Percentiles rank a stretch among this genome's conserved stretches.
Evolutionary conservation across 2,329 filamentous ascomycete genomes (phyloP).

Genomic region (Fusarium cyanostomum): DNA sequence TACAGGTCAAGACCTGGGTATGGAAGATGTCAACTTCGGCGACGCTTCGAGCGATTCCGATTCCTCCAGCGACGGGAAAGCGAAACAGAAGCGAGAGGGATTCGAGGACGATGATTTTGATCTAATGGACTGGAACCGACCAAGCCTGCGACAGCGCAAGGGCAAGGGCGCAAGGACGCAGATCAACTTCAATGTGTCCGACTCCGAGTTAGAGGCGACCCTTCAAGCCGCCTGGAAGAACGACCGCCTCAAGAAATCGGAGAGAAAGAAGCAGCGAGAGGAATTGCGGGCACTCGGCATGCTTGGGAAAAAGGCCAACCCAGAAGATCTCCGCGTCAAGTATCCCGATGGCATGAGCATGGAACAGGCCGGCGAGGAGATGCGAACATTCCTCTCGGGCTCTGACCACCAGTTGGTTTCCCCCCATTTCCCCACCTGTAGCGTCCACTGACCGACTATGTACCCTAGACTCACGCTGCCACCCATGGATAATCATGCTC

Average conservation of each 20-base stretch:
- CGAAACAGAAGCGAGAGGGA: conserved; percentile 52
- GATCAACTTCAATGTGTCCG: conserved; percentile 63
- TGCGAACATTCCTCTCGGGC: conserved; percentile 75
- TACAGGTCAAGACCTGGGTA: conserved; percentile 32
- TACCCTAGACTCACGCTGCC: conserved; percentile 73
- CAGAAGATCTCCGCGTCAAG: conserved; percentile 71
- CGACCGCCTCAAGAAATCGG: conserved; percentile 76
- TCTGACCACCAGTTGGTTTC: conserved; percentile 67
- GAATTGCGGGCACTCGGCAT: conserved; percentile 72
- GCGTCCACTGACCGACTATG: conserved; percentile 21
- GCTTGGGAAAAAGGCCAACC: conserved; percentile 66
- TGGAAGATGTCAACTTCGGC: conserved; percentile 28
- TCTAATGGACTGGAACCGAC: conserved; percentile 82
- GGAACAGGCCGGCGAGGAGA: conserved; percentile 75
- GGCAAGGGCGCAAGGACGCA: conserved; percentile 69
- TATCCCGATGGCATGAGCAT: conserved; percentile 78
- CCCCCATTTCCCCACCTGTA: neutral
- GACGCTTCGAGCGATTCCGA: conserved; percentile 29
- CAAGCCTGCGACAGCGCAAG: conserved; percentile 70
- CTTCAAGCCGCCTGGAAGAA: conserved; percentile 70
- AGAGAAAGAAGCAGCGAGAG: conserved; percentile 75
- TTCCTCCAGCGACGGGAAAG: conserved; percentile 14
- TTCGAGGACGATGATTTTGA: conserved; percentile 73
- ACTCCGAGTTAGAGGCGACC: conserved; percentile 72
- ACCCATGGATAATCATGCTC: conserved; percentile 81